Evolutionary conservation across 2,329 filamentous ascomycete species (phyloP).

Genomic region (Paecilomyces fulvus): DNA sequence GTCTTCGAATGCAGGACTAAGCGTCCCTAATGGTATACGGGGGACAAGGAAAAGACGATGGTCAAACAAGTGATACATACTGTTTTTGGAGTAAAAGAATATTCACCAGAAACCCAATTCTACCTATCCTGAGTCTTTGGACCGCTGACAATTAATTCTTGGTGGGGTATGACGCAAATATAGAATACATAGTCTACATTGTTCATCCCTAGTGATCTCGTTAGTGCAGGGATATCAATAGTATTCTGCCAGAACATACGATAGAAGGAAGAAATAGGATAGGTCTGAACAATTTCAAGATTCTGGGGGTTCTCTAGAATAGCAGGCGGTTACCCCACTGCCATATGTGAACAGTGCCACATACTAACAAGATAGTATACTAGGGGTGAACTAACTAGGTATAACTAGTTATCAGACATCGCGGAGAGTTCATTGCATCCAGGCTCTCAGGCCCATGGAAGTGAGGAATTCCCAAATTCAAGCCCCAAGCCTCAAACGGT

Average conservation of each 20-base stretch:
- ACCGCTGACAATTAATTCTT: background rate
- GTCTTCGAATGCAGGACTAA: background rate
- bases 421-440: background rate
- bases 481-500: background rate
- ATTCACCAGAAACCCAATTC: background rate
- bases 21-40: background rate
- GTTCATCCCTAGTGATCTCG: background rate
- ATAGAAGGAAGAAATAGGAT: too few species aligned
- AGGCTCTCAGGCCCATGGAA: background rate
- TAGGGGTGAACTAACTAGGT: too few species aligned
- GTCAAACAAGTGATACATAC: background rate
- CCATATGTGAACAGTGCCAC: too few species aligned
- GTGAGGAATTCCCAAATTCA: background rate
- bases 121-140: background rate
- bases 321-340: too few species aligned
- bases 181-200: background rate
- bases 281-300: too few species aligned
- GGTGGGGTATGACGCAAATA: background rate
- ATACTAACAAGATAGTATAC: too few species aligned
- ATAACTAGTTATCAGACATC: too few species aligned
- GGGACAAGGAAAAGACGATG: background rate
- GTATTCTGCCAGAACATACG: too few species aligned
- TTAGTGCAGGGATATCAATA: too few species aligned
- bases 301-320: too few species aligned
- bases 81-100: background rate